These are phyloP conservation scores for Myotisia sp. DNA, from an alignment of 2,329 filamentous ascomycete species.

Conservation along the genomic window DNA sequence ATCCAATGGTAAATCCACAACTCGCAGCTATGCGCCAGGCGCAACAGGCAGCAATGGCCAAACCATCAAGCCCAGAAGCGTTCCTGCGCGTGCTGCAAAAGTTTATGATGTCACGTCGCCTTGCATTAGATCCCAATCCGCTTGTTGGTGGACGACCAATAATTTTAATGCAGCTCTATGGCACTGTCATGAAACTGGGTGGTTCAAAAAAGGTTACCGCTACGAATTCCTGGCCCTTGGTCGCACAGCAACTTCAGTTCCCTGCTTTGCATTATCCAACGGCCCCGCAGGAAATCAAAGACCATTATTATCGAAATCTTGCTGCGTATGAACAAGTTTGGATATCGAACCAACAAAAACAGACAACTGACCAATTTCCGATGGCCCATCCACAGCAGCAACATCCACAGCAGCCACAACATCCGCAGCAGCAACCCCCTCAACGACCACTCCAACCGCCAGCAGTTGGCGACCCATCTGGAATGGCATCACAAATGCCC, in stretches of 20 bases:
- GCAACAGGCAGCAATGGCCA: constrained; percentile 30
- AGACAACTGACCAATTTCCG: constrained; percentile 24
- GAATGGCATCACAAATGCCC: constrained; percentile 25
- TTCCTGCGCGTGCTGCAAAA: constrained; percentile 62
- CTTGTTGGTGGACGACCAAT: constrained; percentile 59
- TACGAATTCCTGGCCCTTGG: constrained; percentile 56
- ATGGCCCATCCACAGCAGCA: not conserved
- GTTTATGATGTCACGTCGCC: constrained; percentile 62
- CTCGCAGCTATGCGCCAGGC: constrained; percentile 36
- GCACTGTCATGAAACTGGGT: constrained; percentile 58
- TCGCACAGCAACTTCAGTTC: constrained; percentile 51
- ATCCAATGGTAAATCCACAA: constrained; percentile 27
- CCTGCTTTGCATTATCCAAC: constrained; percentile 48
- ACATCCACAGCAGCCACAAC: constrained; percentile 31
- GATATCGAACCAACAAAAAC: constrained; percentile 32
- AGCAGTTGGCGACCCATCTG: not conserved
- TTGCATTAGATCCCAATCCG: constrained; percentile 62
- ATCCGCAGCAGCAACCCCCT: constrained; percentile 19
- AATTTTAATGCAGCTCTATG: constrained; percentile 63
- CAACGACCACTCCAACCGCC: not conserved
- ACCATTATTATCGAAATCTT: constrained; percentile 62
- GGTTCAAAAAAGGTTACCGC: constrained; percentile 62
- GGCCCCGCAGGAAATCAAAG: constrained; percentile 54
- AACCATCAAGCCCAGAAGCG: constrained; percentile 41
- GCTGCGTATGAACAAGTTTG: constrained; percentile 54